Percentiles rank a stretch among this genome's conserved stretches.
phyloP scores from a whole-genome alignment of 352 stramenopile species.

The Phytopythium kandeliae region DNA sequence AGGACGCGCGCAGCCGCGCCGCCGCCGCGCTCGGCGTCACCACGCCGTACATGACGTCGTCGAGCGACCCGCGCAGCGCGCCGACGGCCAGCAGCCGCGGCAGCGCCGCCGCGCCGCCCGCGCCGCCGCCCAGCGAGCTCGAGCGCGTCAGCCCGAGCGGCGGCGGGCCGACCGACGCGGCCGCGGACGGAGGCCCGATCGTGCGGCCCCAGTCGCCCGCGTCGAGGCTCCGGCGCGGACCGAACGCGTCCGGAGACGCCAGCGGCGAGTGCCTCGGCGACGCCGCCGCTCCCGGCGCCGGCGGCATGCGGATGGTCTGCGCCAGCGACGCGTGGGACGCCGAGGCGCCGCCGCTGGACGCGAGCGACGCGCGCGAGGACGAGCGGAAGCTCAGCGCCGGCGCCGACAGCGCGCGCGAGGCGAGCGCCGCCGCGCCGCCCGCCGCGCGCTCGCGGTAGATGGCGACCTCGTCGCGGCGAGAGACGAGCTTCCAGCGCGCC shows the following conservation, averaged over 20 bases:
- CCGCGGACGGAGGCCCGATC: slow-evolving; percentile 7
- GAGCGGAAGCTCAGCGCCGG: slow-evolving; percentile 18
- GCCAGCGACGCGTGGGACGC: not conserved
- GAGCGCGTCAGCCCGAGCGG: not conserved
- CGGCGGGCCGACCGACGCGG: not conserved
- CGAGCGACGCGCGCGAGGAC: not conserved
- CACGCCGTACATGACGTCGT: slow-evolving; percentile 61
- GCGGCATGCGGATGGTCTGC: slow-evolving; percentile 8
- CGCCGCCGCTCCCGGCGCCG: not conserved
- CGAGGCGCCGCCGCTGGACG: slow-evolving; percentile 1
- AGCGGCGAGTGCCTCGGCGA: too few relatives aligned
- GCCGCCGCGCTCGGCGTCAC: slow-evolving; percentile 29
- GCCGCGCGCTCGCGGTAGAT: slow-evolving; percentile 33
- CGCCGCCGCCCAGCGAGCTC: not conserved
- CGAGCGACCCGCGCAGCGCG: slow-evolving; percentile 28
- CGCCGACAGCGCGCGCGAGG: slow-evolving; percentile 6
- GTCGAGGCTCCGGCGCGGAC: not conserved
- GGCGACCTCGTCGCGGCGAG: slow-evolving; percentile 27
- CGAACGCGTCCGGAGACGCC: slow-evolving; percentile 2
- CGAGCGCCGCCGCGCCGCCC: slow-evolving; percentile 10
- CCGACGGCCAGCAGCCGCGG: slow-evolving; percentile 36
- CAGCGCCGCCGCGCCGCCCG: not conserved
- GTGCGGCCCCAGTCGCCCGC: slow-evolving; percentile 4
- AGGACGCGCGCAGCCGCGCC: slow-evolving; percentile 35
- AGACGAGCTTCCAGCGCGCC: slow-evolving; percentile 34